phyloP scores from a whole-genome alignment of 495 filamentous ascomycete species.

The Neurospora sp. region DNA sequence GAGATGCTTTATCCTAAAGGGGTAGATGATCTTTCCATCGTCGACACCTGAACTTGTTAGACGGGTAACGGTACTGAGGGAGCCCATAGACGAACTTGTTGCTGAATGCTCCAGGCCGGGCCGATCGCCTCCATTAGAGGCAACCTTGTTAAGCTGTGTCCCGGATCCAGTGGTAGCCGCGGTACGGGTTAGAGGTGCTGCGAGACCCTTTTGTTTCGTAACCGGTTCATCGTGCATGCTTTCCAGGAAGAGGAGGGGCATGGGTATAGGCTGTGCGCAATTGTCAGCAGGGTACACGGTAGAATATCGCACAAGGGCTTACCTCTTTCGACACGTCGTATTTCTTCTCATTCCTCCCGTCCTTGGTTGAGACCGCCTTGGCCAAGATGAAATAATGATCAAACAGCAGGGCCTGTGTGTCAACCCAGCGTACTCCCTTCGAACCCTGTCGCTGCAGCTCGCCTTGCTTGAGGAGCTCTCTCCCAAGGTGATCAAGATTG shows the following conservation, averaged over 20 bases:
- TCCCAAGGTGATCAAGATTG: conserved; percentile 82
- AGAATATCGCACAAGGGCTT: conserved; percentile 19
- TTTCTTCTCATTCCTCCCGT: conserved; percentile 65
- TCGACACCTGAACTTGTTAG: conserved; percentile 34
- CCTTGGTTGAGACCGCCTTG: conserved; percentile 61
- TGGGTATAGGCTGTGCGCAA: conserved; percentile 67
- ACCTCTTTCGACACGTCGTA: conserved; percentile 93
- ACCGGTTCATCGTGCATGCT: conserved; percentile 86
- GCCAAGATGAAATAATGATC: conserved; percentile 94
- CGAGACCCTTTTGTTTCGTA: conserved; percentile 73
- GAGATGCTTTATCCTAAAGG: conserved; percentile 95
- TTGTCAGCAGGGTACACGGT: conserved; percentile 3
- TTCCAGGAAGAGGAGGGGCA: conserved; percentile 89
- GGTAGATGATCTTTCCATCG: conserved; percentile 76
- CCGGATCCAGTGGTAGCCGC: conserved; percentile 37
- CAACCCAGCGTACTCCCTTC: conserved; percentile 80
- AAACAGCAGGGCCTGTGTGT: conserved; percentile 86
- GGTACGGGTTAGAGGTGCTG: conserved; percentile 48
- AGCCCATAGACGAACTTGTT: conserved; percentile 41
- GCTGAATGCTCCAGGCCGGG: conserved; percentile 54
- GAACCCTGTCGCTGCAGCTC: conserved; percentile 82
- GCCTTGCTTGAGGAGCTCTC: conserved; percentile 79
- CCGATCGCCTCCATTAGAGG: conserved; percentile 38
- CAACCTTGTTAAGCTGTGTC: conserved; percentile 40
- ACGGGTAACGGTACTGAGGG: conserved; percentile 35